A percentile compares a stretch with the other conserved stretches of the same genome.
phyloP scores from a whole-genome alignment of 192 early-diverging fungal species.

The Backusella morwellensis region DNA sequence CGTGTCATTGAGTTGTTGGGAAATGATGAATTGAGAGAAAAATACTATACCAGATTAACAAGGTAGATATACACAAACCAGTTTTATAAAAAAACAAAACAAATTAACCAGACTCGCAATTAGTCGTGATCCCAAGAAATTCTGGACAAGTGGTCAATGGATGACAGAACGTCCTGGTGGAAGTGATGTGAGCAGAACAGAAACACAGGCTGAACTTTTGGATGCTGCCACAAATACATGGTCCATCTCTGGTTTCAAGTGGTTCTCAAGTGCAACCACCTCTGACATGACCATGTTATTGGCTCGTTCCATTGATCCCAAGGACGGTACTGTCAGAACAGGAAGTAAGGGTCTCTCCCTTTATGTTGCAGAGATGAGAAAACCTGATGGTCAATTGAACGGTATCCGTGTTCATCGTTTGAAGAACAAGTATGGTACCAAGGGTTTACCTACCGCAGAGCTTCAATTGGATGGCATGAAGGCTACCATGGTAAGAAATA shows the following conservation, averaged over 20 bases:
- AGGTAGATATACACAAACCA: conserved; percentile 22
- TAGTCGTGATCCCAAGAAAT: conserved; percentile 59
- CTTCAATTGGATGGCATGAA: conserved; percentile 57
- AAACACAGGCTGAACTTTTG: conserved; percentile 56
- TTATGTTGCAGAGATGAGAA: conserved; percentile 56
- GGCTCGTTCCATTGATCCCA: conserved; percentile 53
- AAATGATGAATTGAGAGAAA: conserved; percentile 48
- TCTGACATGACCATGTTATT: conserved; percentile 66
- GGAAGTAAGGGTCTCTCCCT: conserved; percentile 61
- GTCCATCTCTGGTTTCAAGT: conserved; percentile 65
- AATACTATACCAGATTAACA: conserved; percentile 41
- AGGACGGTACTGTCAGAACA: conserved; percentile 24
- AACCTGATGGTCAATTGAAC: conserved; percentile 53
- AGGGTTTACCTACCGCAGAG: conserved; percentile 71
- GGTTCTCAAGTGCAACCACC: conserved; percentile 74
- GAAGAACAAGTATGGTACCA: conserved; percentile 73
- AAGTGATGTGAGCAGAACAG: conserved; percentile 61
- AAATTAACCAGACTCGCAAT: too few relatives aligned
- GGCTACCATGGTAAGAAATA: conserved; percentile 29
- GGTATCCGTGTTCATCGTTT: conserved; percentile 66
- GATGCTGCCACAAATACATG: conserved; percentile 35
- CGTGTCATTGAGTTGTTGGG: conserved; percentile 60
- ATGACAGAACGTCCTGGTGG: conserved; percentile 78
- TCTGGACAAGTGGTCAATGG: conserved; percentile 73
- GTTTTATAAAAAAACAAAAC: too few relatives aligned